phyloP scores from a whole-genome alignment of 1,139 yeast species.

The Ogataea hybrid region DNA sequence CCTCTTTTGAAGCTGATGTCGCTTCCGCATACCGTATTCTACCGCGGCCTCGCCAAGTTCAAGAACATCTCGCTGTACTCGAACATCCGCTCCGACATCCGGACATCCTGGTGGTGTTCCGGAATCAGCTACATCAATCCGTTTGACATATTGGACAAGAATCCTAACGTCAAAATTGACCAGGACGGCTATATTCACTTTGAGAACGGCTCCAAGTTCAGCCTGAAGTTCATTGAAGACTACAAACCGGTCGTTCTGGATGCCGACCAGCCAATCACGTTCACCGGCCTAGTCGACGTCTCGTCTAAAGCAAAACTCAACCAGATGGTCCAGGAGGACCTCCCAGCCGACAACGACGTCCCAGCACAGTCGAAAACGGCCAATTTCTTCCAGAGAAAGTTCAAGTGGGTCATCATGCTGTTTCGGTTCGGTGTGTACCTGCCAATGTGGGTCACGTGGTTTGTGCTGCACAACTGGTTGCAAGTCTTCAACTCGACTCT shows the following conservation, averaged over 20 bases:
- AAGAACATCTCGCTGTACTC: conserved; percentile 59
- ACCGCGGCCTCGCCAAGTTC: conserved; percentile 52
- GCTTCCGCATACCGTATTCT: conserved; percentile 57
- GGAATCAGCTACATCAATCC: conserved; percentile 69
- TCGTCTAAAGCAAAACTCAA: conserved; percentile 6
- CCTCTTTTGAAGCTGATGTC: conserved; percentile 63
- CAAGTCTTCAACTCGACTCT: conserved; percentile 39
- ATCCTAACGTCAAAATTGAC: conserved; percentile 29
- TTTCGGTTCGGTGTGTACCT: conserved; percentile 43
- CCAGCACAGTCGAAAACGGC: conserved; percentile 3
- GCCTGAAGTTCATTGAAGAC: conserved; percentile 45
- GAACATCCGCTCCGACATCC: conserved; percentile 71
- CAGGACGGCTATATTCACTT: conserved; percentile 34
- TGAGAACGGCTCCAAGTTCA: conserved; percentile 38
- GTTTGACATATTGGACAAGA: conserved; percentile 38
- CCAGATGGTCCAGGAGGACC: conserved; percentile 22
- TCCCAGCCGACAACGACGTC: conserved; percentile 20
- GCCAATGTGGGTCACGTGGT: conserved; percentile 54
- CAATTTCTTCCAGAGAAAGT: conserved; percentile 32
- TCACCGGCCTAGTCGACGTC: conserved; percentile 24
- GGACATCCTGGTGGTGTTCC: conserved; percentile 82
- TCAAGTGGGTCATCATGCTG: conserved; percentile 47
- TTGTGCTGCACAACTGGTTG: conserved; percentile 43
- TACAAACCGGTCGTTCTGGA: conserved; percentile 60
- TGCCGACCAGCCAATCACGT: conserved; percentile 37